phyloP scores from a whole-genome alignment of 1,139 yeast genomes.

The Suhomyces yuchorum region DNA sequence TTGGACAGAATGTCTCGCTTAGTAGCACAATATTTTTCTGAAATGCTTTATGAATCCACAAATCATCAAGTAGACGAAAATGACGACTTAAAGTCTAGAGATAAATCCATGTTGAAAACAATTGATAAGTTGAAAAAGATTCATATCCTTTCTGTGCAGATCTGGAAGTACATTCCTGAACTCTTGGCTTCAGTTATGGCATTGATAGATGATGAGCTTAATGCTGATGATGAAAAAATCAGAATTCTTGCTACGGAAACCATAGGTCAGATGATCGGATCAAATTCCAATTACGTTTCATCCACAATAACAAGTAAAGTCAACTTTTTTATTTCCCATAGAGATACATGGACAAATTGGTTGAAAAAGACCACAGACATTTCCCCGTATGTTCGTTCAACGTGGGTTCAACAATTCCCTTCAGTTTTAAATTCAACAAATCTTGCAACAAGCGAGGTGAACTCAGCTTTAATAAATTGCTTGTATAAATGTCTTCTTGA shows the following conservation, averaged over 20 bases:
- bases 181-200: conserved; percentile 75
- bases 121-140: conserved; percentile 54
- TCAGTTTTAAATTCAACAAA: conserved; percentile 30
- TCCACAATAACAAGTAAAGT: conserved; percentile 35
- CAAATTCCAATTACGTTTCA: conserved; percentile 19
- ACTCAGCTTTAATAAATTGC: conserved; percentile 56
- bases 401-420: conserved; percentile 67
- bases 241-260: conserved; percentile 73
- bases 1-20: conserved; percentile 76
- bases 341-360: conserved; percentile 72
- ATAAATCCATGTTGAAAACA: conserved; percentile 10
- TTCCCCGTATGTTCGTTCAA: conserved; percentile 60
- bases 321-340: conserved; percentile 62
- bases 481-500: conserved; percentile 72
- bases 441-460: conserved; percentile 51
- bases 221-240: conserved; percentile 65
- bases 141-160: conserved; percentile 63
- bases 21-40: conserved; percentile 80
- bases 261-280: conserved; percentile 65
- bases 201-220: conserved; percentile 76
- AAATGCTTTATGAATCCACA: conserved; percentile 58
- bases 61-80: conserved; percentile 26
- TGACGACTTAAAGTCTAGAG: conserved; percentile 7
- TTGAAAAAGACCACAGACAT: conserved; percentile 69
- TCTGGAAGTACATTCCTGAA: conserved; percentile 82